Base-by-base conservation (phyloP, 163 green algal genomes). In the Scenedesmus sp. region DNA sequence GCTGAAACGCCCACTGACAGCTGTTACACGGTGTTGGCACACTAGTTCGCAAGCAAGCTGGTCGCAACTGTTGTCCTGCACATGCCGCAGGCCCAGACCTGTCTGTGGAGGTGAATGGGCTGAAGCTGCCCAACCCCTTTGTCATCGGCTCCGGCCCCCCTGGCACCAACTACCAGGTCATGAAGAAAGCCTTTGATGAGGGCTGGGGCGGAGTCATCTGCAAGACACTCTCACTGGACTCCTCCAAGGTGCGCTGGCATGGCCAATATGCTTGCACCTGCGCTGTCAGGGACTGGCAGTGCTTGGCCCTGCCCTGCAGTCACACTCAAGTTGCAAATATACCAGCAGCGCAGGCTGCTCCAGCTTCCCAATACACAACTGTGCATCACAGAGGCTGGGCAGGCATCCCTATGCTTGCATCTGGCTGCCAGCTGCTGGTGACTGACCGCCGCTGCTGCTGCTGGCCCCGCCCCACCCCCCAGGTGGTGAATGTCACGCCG, bases 61-160 rank as follows among this genome's bases (percentile, higher is more conserved):
- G 3, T 3, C 3, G 16, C 16, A 9, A n/a, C 76, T 56, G 76
- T n/a, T 18, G 10, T 59, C 3, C 76, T 84, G 34, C 76, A 4
- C 10, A 12, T 20, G 56, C 10, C 12, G 23, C 67, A 26, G 92
- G 88, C 6, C 93, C 97, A 67, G 96, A 98, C 79, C 96, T 99
- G 9, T 95, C 88, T 60, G 95, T 98, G 0, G 91, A 88, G 59
- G 96, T 99, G 5, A 97, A 99, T 85, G 98, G 98, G 4, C 81
- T 99, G 23, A 95, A 96, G n/a, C 91, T 99, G 23, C 98, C 98
- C 67, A 99, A 99, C 95, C 98, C 98, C 7, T 99, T 99, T 95
- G 97, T 99, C 52, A 99, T 99, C 86, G 98, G 96, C 85, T 97
- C 67, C 73, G 96, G 97, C 1, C 97, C 97, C 12, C 97, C 97